Conservation (phyloP, 208 protist genomes). For the Trypanosoma cruzi region DNA sequence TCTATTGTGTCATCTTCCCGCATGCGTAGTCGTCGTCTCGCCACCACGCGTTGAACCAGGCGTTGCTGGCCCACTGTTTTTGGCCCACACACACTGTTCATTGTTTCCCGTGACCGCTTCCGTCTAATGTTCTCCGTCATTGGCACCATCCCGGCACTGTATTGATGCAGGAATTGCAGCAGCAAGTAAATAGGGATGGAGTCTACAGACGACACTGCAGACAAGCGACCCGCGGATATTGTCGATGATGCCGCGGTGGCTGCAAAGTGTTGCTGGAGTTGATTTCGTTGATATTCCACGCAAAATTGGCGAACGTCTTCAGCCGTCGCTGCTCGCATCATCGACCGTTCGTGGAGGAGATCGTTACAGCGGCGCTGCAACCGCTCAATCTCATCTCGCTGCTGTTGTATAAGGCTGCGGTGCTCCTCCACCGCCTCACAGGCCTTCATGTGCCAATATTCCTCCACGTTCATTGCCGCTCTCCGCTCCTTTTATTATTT, state of each 20-base stretch:
- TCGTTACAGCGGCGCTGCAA: conserved; percentile 67
- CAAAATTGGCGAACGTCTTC: conserved; percentile 71
- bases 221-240: not conserved
- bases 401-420: conserved; percentile 48
- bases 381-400: conserved; percentile 69
- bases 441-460: conserved; percentile 62
- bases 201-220: conserved; percentile 14
- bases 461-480: conserved; percentile 42
- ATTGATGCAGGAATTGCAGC: conserved; percentile 70
- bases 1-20: conserved; percentile 51
- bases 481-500: conserved; percentile 2
- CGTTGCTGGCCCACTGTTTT: conserved; percentile 35
- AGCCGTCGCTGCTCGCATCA: conserved; percentile 68
- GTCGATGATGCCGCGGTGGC: conserved; percentile 24
- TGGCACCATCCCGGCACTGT: conserved; percentile 79
- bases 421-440: conserved; percentile 54
- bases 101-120: conserved; percentile 58
- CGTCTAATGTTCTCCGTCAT: conserved; percentile 42
- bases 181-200: conserved; percentile 52
- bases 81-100: not conserved
- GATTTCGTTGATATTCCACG: conserved; percentile 51
- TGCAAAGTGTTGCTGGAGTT: conserved; percentile 13
- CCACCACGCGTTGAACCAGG: conserved; percentile 67
- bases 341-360: conserved; percentile 62
- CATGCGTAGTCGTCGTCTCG: conserved; percentile 36